A percentile compares a stretch with the other conserved stretches of the same genome.
Evolutionary conservation across 345 rosid genomes (phyloP).

Genomic region (Acer campestre): DNA sequence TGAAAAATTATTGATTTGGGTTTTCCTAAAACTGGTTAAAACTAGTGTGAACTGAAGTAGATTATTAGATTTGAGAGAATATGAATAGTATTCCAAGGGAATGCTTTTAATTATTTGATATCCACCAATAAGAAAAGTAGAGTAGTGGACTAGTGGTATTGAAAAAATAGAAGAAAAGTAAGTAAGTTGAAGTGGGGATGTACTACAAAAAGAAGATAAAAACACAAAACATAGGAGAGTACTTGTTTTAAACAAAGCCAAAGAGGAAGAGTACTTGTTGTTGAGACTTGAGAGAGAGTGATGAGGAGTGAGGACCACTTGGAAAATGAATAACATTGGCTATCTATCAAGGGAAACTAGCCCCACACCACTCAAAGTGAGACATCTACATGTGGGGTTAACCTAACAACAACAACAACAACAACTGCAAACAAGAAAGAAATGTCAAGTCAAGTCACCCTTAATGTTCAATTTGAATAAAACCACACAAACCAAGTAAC

Average conservation of each 20-base stretch:
- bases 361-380: not conserved
- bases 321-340: not conserved
- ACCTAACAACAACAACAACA: constrained; percentile 6
- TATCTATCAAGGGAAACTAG: constrained; percentile 20
- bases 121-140: constrained; percentile 9
- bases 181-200: too few relatives aligned
- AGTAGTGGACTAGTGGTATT: too few relatives aligned
- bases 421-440: constrained; percentile 8
- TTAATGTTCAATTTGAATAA: not conserved
- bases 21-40: not conserved
- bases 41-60: not conserved
- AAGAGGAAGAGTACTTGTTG: constrained; percentile 1
- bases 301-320: too few relatives aligned
- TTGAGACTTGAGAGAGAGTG: too few relatives aligned
- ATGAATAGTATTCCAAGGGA: constrained; percentile 17
- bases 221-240: constrained; percentile 20
- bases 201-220: constrained; percentile 20
- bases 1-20: not conserved
- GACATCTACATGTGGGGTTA: constrained; percentile 15
- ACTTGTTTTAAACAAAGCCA: constrained; percentile 8
- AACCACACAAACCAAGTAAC: not conserved
- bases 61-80: not conserved
- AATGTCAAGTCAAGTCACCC: constrained; percentile 4
- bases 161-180: too few relatives aligned
- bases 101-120: not conserved